Evolutionary conservation across 1,139 yeast genomes (phyloP), one percentile per base, ranked within the genome.

Genomic region (Sugiyamaella sp.): DNA sequence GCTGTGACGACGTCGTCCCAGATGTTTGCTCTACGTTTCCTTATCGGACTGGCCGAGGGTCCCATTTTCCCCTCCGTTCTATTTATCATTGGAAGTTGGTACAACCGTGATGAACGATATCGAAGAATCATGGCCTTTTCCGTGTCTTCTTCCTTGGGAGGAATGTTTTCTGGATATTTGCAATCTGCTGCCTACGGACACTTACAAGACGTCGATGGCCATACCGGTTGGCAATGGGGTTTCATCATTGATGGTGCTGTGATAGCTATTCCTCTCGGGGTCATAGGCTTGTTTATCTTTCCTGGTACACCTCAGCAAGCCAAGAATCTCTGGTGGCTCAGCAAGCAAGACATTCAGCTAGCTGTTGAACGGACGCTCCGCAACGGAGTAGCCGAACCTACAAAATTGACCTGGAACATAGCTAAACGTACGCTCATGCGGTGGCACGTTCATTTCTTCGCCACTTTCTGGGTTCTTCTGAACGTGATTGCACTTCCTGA

Each of bases 301-400:
- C 93, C 93, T 1, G 91, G 90, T 46, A 83, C 87, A 29, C 90
- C 91, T 1, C 60, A 63, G 12, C 72, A 69, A 17, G 76, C 80
- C 20, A 66, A 65, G 42, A 63, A 60, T 22, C 56, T 65, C 1
- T 62, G 63, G 57, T 71, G 73, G 70, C 58, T 71, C 12, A 56
- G 56, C 8, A 57, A 61, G 4, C 60, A 62, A 1, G 73, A 72
- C 53, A 57, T 64, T 8, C 58, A 58, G 19, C 57, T 70, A 33
- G 68, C 71, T 2, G 50, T 56, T 24, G 45, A 44, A 9, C 62
- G 74, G 39, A 64, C 64, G 60, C 57, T 53, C 14, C 59, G 59
- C 39, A 60, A 74, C 2, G 77, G 76, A 33, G 67, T 71, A 12
- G 69, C 65, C 20, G 52, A 66, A 61, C 52, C 65, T 9, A 63